Conservation (phyloP, 257 asterid species). For the Solanum tarapatanum region DNA sequence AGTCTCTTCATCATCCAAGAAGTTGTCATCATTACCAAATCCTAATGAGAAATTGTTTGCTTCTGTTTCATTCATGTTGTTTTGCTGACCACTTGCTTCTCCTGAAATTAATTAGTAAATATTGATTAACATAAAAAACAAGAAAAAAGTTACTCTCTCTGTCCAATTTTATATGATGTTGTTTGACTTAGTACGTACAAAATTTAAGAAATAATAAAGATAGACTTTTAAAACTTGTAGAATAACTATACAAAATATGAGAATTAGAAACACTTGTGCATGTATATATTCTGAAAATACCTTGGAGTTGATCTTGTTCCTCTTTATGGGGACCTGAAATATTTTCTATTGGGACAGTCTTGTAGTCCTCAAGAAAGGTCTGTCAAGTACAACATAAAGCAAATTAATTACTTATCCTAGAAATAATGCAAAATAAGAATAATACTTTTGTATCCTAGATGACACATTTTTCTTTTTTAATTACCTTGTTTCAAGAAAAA, state of each 20-base stretch:
- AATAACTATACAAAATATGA: not conserved
- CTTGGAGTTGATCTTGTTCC: constrained; percentile 19
- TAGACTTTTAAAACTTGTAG: not conserved
- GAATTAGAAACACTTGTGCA: not conserved
- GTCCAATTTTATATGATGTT: too few species aligned
- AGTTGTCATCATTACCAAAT: constrained; percentile 13
- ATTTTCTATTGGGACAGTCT: constrained; percentile 24
- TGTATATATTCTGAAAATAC: constrained; percentile 3
- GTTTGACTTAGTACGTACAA: not conserved
- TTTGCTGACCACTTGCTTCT: constrained; percentile 12
- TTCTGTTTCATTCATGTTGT: constrained; percentile 4
- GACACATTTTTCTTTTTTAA: not conserved
- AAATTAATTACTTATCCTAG: not conserved
- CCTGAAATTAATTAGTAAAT: constrained; percentile 14
- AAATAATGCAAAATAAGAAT: not conserved
- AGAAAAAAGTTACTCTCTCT: not conserved
- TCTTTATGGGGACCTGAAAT: constrained; percentile 16
- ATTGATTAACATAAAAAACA: not conserved
- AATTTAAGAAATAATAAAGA: too few species aligned
- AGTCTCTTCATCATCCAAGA: constrained; percentile 15
- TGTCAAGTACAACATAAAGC: not conserved
- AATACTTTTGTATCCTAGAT: not conserved
- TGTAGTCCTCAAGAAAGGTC: constrained; percentile 26
- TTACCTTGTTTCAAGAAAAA: too few species aligned
- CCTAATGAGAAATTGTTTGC: constrained; percentile 14